phyloP scores from a whole-genome alignment of 805 yeast species.

The Nakazawaea sp. region DNA sequence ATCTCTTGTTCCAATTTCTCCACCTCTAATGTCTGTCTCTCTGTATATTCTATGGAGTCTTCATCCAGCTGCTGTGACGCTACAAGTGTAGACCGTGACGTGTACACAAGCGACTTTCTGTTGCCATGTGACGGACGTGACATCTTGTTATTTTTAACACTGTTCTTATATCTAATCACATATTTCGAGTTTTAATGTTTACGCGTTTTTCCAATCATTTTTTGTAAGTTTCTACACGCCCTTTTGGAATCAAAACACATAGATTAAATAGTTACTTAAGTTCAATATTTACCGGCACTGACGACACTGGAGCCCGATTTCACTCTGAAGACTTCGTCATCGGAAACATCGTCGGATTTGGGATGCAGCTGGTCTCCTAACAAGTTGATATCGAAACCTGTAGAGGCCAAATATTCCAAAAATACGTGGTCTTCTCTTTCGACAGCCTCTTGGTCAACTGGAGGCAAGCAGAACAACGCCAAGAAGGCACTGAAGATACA shows the following conservation, averaged over 20 bases:
- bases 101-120: slow-evolving; percentile 10
- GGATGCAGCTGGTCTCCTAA: slow-evolving; percentile 30
- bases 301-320: slow-evolving; percentile 2
- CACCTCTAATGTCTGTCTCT: slow-evolving; percentile 25
- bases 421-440: slow-evolving; percentile 70
- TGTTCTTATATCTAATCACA: too few species aligned
- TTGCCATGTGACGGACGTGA: not conserved
- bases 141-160: too few species aligned
- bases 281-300: slow-evolving; percentile 8
- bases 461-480: slow-evolving; percentile 68
- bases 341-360: not conserved
- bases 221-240: too few species aligned
- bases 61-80: not conserved
- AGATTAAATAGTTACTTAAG: too few species aligned
- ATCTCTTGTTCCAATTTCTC: slow-evolving; percentile 77
- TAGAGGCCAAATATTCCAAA: slow-evolving; percentile 52
- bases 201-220: not conserved
- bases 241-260: too few species aligned
- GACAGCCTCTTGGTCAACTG: slow-evolving; percentile 79
- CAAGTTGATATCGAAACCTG: slow-evolving; percentile 64
- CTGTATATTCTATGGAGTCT: not conserved
- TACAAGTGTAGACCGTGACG: slow-evolving; percentile 9
- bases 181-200: not conserved
- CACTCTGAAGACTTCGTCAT: slow-evolving; percentile 5
- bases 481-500: slow-evolving; percentile 67